Evolutionary conservation across 176 grass and related monocot genomes (phyloP).

Genomic region (bread wheat (Triticum aestivum)): DNA sequence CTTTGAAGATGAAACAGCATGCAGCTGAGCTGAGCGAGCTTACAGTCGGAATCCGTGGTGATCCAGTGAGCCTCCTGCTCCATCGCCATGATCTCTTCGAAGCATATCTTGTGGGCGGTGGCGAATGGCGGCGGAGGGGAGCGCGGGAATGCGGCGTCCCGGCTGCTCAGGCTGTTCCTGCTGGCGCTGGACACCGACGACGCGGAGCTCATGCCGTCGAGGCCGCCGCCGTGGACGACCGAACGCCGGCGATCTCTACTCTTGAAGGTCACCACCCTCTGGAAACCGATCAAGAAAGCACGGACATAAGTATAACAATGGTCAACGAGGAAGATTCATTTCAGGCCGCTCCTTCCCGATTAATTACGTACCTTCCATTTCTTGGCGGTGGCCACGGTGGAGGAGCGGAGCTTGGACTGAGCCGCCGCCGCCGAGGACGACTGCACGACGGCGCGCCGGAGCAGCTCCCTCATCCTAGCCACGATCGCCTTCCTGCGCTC

Average conservation of each 20-base stretch:
- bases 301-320: too few species aligned
- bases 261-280: conserved; percentile 24
- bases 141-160: not conserved
- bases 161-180: conserved; percentile 28
- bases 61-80: conserved; percentile 19
- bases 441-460: conserved; percentile 19
- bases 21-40: not conserved
- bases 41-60: conserved; percentile 42
- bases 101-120: not conserved
- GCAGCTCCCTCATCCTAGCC: conserved; percentile 36
- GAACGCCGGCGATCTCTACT: not conserved
- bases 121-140: not conserved
- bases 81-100: not conserved
- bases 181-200: not conserved
- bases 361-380: conserved; percentile 35
- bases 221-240: not conserved
- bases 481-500: conserved; percentile 36
- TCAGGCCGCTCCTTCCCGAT: too few species aligned
- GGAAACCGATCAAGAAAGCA: too few species aligned
- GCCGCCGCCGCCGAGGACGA: not conserved
- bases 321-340: too few species aligned
- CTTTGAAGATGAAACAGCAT: not conserved
- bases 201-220: not conserved
- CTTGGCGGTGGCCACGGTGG: conserved; percentile 22
- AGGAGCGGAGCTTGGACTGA: conserved; percentile 5